Evolutionary conservation across 75 land plant genomes (phyloP).

Genomic region (Pseudotsuga menziesii): DNA sequence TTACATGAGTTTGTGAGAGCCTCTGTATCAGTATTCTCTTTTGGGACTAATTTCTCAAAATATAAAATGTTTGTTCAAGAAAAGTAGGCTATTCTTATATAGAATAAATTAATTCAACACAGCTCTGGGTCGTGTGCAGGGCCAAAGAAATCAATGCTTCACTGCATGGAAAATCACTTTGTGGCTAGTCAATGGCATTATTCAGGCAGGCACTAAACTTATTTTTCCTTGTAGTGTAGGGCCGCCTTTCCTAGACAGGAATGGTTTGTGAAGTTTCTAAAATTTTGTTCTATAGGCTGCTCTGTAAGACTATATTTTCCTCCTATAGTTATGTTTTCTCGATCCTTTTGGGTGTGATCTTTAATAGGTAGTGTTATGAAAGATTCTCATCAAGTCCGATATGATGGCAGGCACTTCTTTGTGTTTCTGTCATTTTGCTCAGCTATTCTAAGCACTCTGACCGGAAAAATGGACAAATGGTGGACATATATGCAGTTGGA

Average conservation of each 20-base stretch:
- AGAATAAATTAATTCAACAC: neutral
- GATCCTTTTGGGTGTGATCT: neutral
- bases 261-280: neutral
- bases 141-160: conserved; percentile 11
- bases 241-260: neutral
- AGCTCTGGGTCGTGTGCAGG: neutral
- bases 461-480: conserved; percentile 18
- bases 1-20: neutral
- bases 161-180: neutral
- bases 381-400: neutral
- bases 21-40: neutral
- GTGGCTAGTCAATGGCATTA: conserved; percentile 8
- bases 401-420: conserved; percentile 14
- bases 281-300: neutral
- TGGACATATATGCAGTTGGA: conserved; percentile 18
- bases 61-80: neutral
- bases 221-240: neutral
- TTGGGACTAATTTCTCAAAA: neutral
- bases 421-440: conserved; percentile 13
- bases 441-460: conserved; percentile 19
- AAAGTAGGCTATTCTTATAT: neutral
- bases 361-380: conserved; percentile 1
- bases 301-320: neutral
- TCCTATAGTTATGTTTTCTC: neutral
- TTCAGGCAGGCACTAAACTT: conserved; percentile 11